Evolutionary conservation across 352 stramenopile species (phyloP).

Genomic region (Pseudoperonospora humuli): DNA sequence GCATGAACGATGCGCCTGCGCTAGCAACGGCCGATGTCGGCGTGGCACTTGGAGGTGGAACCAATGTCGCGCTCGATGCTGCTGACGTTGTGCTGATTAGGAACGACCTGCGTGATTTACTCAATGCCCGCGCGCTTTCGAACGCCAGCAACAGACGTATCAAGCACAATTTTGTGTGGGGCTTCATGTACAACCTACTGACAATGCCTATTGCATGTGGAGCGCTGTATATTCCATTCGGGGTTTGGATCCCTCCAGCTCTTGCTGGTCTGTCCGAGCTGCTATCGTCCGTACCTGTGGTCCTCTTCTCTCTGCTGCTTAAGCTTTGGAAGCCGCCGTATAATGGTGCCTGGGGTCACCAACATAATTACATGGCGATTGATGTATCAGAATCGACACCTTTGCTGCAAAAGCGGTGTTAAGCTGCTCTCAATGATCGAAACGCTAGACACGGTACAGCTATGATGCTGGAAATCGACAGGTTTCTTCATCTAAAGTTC

Average conservation of each 20-base stretch:
- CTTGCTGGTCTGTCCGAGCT: slow-evolving; percentile 66
- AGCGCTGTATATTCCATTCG: slow-evolving; percentile 48
- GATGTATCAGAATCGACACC: slow-evolving; percentile 37
- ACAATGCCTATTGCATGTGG: slow-evolving; percentile 73
- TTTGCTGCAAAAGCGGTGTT: slow-evolving; percentile 20
- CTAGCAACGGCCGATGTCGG: slow-evolving; percentile 65
- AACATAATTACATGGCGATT: slow-evolving; percentile 23
- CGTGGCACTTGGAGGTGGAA: slow-evolving; percentile 54
- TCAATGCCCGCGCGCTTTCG: slow-evolving; percentile 59
- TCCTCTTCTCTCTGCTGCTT: slow-evolving; percentile 67
- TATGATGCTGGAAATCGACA: slow-evolving; percentile 4
- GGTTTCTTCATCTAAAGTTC: slow-evolving; percentile 3
- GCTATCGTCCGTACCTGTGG: slow-evolving; percentile 68
- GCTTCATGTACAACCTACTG: slow-evolving; percentile 61
- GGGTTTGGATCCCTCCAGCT: slow-evolving; percentile 55
- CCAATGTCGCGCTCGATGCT: slow-evolving; percentile 62
- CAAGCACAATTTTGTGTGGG: slow-evolving; percentile 70
- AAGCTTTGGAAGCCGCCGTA: slow-evolving; percentile 56
- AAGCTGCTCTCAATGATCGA: neutral
- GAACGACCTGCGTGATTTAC: slow-evolving; percentile 53
- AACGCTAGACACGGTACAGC: slow-evolving; percentile 7
- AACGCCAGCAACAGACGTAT: slow-evolving; percentile 56
- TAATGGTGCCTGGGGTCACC: slow-evolving; percentile 11
- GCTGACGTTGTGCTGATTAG: slow-evolving; percentile 73
- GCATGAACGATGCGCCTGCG: slow-evolving; percentile 62